Evolutionary conservation across 1,139 yeast genomes (phyloP).

Genomic region (Blastobotrys raffinosifermentans): DNA sequence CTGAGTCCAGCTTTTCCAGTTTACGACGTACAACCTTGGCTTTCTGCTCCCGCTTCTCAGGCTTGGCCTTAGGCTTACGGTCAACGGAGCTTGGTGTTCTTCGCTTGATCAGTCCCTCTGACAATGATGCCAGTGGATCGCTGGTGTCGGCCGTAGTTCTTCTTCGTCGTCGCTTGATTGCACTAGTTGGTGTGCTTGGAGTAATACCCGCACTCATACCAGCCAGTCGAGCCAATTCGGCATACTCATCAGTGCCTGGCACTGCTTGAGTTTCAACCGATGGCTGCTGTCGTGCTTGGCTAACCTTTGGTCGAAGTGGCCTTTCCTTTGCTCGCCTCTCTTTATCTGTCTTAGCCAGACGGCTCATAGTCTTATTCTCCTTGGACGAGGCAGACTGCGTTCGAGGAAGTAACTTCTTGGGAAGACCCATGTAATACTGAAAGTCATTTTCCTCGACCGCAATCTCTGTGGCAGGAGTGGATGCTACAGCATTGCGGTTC

Average conservation of each 20-base stretch:
- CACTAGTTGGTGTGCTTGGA: too few relatives aligned
- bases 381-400: neutral
- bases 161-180: too few relatives aligned
- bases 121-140: too few relatives aligned
- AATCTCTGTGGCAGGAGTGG: constrained; percentile 1
- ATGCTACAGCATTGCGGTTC: constrained; percentile 3
- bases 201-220: too few relatives aligned
- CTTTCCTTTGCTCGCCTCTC: neutral
- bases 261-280: neutral
- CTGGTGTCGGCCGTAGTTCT: too few relatives aligned
- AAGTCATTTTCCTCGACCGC: constrained; percentile 11
- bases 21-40: neutral
- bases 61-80: too few relatives aligned
- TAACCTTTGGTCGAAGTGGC: too few relatives aligned
- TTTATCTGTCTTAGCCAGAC: constrained; percentile 3
- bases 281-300: neutral
- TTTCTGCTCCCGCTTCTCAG: too few relatives aligned
- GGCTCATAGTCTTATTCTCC: constrained; percentile 5
- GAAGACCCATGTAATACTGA: constrained; percentile 7
- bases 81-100: too few relatives aligned
- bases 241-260: neutral
- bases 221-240: neutral
- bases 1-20: constrained; percentile 37
- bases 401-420: constrained; percentile 1
- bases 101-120: too few relatives aligned